Evolutionary conservation across 176 grass and related monocot species (phyloP).

Genomic region (Melocanna baccifera): DNA sequence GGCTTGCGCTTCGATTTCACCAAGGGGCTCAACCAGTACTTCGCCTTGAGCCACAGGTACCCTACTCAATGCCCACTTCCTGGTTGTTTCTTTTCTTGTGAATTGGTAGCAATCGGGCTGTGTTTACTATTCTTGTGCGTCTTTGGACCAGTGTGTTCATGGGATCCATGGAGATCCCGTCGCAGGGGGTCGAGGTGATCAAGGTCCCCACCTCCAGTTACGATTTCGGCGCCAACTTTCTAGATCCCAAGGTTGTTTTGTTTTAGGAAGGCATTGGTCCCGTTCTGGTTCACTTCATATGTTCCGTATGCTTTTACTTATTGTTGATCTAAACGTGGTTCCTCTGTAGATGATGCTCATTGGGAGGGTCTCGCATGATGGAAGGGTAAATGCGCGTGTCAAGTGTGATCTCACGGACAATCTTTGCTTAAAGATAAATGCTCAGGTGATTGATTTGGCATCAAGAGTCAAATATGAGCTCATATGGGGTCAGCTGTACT

Average conservation of each 20-base stretch:
- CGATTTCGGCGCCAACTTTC: constrained; percentile 67
- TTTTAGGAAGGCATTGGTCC: not conserved
- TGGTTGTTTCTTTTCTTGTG: constrained; percentile 8
- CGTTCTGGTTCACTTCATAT: not conserved
- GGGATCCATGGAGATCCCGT: constrained; percentile 58
- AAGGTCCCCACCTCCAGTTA: constrained; percentile 61
- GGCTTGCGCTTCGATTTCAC: constrained; percentile 54
- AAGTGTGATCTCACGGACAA: constrained; percentile 56
- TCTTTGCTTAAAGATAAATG: constrained; percentile 53
- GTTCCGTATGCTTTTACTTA: not conserved
- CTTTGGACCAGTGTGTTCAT: constrained; percentile 47
- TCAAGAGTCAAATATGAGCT: not conserved
- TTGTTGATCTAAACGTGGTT: not conserved
- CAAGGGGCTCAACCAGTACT: constrained; percentile 49
- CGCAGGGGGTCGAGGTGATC: constrained; percentile 42
- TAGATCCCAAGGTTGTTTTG: constrained; percentile 54
- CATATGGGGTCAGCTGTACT: not conserved
- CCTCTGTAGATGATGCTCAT: constrained; percentile 60
- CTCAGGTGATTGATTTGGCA: constrained; percentile 49
- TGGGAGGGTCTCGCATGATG: constrained; percentile 52
- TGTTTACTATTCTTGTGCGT: not conserved
- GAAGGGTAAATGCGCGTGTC: constrained; percentile 49
- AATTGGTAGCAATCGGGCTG: not conserved
- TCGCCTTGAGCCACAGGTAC: constrained; percentile 64
- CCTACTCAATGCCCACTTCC: not conserved